Evolutionary conservation across 495 filamentous ascomycete genomes (phyloP), one percentile per base, ranked within the genome.

Genomic region (Hypomontagnella submonticulosa): DNA sequence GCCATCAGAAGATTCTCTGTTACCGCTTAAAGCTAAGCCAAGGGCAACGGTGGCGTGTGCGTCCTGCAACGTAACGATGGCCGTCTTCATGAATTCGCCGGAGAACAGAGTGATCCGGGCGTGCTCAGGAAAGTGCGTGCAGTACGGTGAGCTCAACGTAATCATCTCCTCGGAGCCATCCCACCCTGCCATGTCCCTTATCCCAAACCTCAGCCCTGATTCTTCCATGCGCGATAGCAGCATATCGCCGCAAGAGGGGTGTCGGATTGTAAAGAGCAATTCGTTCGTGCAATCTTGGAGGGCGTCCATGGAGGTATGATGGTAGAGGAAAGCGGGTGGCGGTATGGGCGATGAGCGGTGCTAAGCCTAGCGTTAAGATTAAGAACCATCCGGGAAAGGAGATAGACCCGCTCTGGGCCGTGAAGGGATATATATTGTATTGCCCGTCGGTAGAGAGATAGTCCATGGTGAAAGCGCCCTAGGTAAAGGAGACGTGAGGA

Each of bases 241-340:
- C 60, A 60, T 76, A 78, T 8, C 76, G 69, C 73, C 73, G 76
- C 11, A 76, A 16, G 10, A 76, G 74, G 4, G 74, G 66, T 8
- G 69, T 71, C 9, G 76, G 76, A 40, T 74, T 74, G 53, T 70
- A 76, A 41, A 68, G 67, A 16, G 11, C 23, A 15, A 61, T 44
- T 16, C 47, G 47, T 27, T 61, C 57, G 37, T 61, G 47, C 57
- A 46, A 61, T 37, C 36, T 42, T 11, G 62, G 57, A 3, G 13
- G 41, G 10, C 33, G 20, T 4, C 13, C 23, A 1, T 19, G 33
- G 13, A 73, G 38, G 37, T 69, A 69, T 11, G 59, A 50, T 3
- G 59, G 69, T 30, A 37, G 20, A 15, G 71, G 71, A 12, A 64
- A 61, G 11, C 71, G 68, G 18, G 63, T 59, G 18, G 67, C 44